Evolutionary conservation across 805 yeast species (phyloP), one percentile per base, ranked within the genome.

Genomic region (Saccharomycopsis microspora): DNA sequence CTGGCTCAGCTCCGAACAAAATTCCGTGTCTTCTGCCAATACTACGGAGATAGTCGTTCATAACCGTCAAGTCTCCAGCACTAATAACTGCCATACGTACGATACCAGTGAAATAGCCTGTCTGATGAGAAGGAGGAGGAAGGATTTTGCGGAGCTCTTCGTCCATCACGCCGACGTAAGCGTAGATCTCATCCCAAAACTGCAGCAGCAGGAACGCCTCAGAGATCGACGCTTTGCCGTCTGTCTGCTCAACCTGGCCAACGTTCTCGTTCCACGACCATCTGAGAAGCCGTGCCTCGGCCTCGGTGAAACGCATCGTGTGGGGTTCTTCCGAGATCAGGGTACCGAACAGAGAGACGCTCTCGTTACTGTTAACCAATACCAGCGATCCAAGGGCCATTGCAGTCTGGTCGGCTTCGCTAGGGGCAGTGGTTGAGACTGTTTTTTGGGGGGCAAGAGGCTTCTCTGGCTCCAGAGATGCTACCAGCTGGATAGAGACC

Each of bases 11-110:
- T 6, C 54, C 54, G 42, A 52, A 51, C 8, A 54, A 39, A 31
- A 52, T 49, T 4, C 56, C 55, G 35, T 54, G 56, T 29, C 55
- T 45, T 36, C 56, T 39, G 31, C 56, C 56, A 34, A 52, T 51
- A 27, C 47, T 32, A n/a, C 39, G 41, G 39, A 54, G 45, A 33
- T 52, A 54, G 34, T 52, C 55, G 30, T 42, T 48, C 49, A 54
- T 47, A 34, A 43, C 49, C 5, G 44, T 46, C 31, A 54, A 47
- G 35, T 54, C 56, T 4, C 37, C 45, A 8, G 40, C 38, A 29
- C 47, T 54, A 19, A 51, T 32, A 5, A 54, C 47, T 3, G 51
- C 53, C 54, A 51, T 51, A 35, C 54, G 34, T 9, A 54, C 33
- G 36, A 54, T 54, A 28, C 55, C 56, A n/a, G 54, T 45, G 44